Evolutionary conservation across 768 basidiomycete genomes (phyloP).

Genomic region (Gloeopeniophorella convolvens): DNA sequence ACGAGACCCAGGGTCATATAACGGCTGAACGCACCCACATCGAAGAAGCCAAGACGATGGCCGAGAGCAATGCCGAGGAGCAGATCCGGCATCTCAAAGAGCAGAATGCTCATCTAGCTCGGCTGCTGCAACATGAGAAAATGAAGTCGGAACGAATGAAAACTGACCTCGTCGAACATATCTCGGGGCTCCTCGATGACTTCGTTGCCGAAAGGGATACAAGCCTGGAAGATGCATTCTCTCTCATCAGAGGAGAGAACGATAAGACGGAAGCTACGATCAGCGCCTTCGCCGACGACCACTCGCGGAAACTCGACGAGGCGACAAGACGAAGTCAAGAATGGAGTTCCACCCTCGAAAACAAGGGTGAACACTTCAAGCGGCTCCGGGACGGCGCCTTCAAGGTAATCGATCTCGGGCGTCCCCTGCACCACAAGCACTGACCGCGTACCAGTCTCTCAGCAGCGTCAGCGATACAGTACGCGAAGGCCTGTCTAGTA

Average conservation of each 20-base stretch:
- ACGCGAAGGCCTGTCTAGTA: slow-evolving; percentile 36
- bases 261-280: slow-evolving; percentile 46
- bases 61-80: slow-evolving; percentile 38
- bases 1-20: slow-evolving; percentile 52
- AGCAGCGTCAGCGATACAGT: slow-evolving; percentile 35
- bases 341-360: slow-evolving; percentile 36
- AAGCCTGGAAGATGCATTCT: slow-evolving; percentile 53
- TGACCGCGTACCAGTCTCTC: slow-evolving; percentile 32
- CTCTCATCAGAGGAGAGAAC: slow-evolving; percentile 49
- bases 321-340: slow-evolving; percentile 38
- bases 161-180: slow-evolving; percentile 66
- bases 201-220: slow-evolving; percentile 66
- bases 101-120: slow-evolving; percentile 62
- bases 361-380: slow-evolving; percentile 44
- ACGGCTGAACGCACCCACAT: slow-evolving; percentile 47
- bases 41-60: slow-evolving; percentile 42
- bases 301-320: slow-evolving; percentile 39
- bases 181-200: slow-evolving; percentile 64
- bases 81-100: slow-evolving; percentile 58
- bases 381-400: slow-evolving; percentile 49
- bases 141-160: slow-evolving; percentile 59
- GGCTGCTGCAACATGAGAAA: slow-evolving; percentile 61
- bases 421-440: slow-evolving; percentile 10
- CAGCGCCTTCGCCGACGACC: slow-evolving; percentile 40
- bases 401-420: too few relatives aligned